phyloP scores from a whole-genome alignment of 768 basidiomycete species.

The Clavulina sp. region DNA sequence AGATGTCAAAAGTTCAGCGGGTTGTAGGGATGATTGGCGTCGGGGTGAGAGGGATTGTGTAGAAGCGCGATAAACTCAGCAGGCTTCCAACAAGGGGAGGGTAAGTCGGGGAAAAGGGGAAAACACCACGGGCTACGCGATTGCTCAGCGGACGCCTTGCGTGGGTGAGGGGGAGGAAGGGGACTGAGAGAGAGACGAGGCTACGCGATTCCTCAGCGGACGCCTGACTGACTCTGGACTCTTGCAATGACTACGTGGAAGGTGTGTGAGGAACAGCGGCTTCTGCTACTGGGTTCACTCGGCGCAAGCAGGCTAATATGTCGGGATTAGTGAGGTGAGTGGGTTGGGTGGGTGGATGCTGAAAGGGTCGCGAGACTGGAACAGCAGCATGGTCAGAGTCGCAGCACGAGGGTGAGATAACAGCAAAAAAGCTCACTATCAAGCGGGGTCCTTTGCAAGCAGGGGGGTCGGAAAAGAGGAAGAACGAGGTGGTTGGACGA shows the following conservation, averaged over 20 bases:
- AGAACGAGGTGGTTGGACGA: slow-evolving; percentile 15
- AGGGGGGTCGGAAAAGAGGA: slow-evolving; percentile 20
- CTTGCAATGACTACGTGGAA: not conserved
- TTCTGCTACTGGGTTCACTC: not conserved
- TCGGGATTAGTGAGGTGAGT: slow-evolving; percentile 11
- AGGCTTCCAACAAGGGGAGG: slow-evolving; percentile 3
- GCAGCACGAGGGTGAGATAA: not conserved
- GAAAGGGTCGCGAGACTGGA: slow-evolving; percentile 82
- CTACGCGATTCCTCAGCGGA: slow-evolving; percentile 31
- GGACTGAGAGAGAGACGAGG: slow-evolving; percentile 16
- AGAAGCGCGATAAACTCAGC: slow-evolving; percentile 15
- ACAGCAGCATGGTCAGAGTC: slow-evolving; percentile 14
- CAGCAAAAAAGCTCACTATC: not conserved
- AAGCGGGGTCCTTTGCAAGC: slow-evolving; percentile 16
- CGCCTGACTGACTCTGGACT: not conserved
- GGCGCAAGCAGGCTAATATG: slow-evolving; percentile 23
- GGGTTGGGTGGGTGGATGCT: slow-evolving; percentile 12
- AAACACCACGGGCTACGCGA: slow-evolving; percentile 19
- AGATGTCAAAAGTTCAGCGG: not conserved
- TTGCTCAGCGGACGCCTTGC: slow-evolving; percentile 25
- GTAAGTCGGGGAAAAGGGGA: slow-evolving; percentile 10
- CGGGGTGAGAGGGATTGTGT: not conserved
- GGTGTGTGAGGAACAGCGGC: not conserved
- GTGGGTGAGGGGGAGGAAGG: too few relatives aligned
- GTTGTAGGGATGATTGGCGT: not conserved